Evolutionary conservation across 2,329 filamentous ascomycete species (phyloP), one percentile per base, ranked within the genome.

Genomic region (Neonectria neomacrospora): DNA sequence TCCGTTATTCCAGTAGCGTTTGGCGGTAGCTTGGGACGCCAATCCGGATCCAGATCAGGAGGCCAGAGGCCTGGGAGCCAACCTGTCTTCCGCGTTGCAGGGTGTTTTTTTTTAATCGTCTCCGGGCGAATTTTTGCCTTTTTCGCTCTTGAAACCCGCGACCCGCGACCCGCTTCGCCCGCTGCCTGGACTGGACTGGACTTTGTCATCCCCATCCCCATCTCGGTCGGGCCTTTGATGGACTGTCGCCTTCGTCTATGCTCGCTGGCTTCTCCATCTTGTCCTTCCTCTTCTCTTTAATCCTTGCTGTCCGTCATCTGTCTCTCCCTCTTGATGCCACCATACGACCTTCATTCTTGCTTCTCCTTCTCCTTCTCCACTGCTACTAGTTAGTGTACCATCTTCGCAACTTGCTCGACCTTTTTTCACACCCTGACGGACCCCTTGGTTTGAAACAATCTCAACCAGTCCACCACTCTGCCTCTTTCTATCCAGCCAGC

Each of bases 171-270:
- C 63, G 60, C 47, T 45, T 41, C 39, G 37, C 51, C 28, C 39
- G 54, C 60, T 63, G 60, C 60, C 60, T 63, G 60, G 54, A 30
- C 32, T 42, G 59, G 50, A 12, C 26, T 39, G 52, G 22, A 12
- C 20, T 44, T 48, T 48, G 45, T 48, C 45, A 48, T 28, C 45
- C 26, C 23, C 45, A 48, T 28, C 23, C 26, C 23, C 45, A 48
- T 48, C 26, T 48, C 45, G 23, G 22, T 32, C 28, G 45, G 34
- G 50, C 20, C 44, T 23, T 57, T 50, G 42, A 50, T 60, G 51
- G 55, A 41, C 34, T 48, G 11, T 37, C 45, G 22, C 23, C n/a
- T 22, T 41, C 61, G 41, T 56, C 28, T 50, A 53, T 42, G 44
- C 32, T 55, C 52, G 68, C 63, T 54, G 58, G 54, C 53, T 20